A percentile compares a stretch with the other conserved stretches of the same genome.
These are phyloP conservation scores for Ambrosiella beaveri DNA, from an alignment of 2,329 filamentous ascomycete genomes.

Conservation along the genomic window DNA sequence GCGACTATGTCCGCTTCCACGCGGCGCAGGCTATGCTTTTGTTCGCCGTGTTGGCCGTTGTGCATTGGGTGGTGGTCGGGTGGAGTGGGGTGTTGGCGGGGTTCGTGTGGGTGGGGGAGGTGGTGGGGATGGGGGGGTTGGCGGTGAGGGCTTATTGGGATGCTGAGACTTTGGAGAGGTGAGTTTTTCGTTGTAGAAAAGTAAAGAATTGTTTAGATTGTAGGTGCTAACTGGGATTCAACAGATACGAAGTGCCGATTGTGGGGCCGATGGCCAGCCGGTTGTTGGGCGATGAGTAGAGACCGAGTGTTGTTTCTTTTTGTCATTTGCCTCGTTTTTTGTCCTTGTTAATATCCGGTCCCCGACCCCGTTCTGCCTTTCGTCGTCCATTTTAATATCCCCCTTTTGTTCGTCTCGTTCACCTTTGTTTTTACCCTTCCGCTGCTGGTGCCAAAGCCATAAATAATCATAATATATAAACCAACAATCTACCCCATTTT, in stretches of 20 bases:
- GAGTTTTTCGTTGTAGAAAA: conserved; percentile 17
- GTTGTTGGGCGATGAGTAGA: conserved; percentile 60
- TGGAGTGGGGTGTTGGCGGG: conserved; percentile 48
- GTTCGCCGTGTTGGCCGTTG: conserved; percentile 55
- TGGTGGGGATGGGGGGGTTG: conserved; percentile 62
- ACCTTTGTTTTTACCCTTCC: background rate
- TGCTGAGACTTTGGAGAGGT: conserved; percentile 50
- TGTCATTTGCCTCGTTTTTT: background rate
- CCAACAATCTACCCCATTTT: background rate
- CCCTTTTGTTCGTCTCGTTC: background rate
- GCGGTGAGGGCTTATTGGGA: conserved; percentile 67
- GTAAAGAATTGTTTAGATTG: background rate
- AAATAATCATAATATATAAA: background rate
- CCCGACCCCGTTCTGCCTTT: background rate
- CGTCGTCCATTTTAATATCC: background rate
- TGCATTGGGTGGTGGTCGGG: conserved; percentile 67
- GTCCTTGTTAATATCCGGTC: background rate
- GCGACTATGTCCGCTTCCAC: conserved; percentile 94
- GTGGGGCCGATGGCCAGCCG: conserved; percentile 73
- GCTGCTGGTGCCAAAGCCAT: background rate
- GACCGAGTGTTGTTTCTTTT: background rate
- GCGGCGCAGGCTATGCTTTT: conserved; percentile 85
- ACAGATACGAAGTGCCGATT: conserved; percentile 69
- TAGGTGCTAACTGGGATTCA: conserved; percentile 14
- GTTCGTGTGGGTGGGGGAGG: conserved; percentile 69